phyloP scores from a whole-genome alignment of 1,139 yeast genomes.

The Kodamaea sp. region DNA sequence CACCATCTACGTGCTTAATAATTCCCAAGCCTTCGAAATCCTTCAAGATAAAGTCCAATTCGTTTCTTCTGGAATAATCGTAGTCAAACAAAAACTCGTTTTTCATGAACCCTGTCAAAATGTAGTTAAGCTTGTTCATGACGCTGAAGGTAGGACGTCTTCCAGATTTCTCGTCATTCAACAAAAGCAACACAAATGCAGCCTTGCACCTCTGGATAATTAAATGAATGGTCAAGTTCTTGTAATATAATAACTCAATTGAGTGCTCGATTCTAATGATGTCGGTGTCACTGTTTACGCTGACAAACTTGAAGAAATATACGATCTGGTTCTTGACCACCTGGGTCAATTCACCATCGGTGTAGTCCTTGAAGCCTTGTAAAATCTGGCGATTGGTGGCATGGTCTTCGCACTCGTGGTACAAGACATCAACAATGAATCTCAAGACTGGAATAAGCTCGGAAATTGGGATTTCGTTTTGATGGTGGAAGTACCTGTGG shows the following conservation, averaged over 20 bases:
- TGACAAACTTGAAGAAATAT: conserved; percentile 37
- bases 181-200: conserved; percentile 29
- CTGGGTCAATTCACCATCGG: conserved; percentile 17
- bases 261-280: conserved; percentile 33
- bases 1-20: conserved; percentile 14
- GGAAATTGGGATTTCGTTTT: conserved; percentile 17
- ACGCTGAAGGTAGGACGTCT: conserved; percentile 16
- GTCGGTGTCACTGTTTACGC: conserved; percentile 30
- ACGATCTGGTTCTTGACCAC: conserved; percentile 32
- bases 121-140: conserved; percentile 32
- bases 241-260: conserved; percentile 47
- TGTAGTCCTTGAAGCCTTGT: conserved; percentile 13
- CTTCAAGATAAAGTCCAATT: conserved; percentile 31
- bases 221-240: conserved; percentile 44
- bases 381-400: conserved; percentile 24
- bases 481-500: conserved; percentile 25
- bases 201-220: conserved; percentile 41
- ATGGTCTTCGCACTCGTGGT: conserved; percentile 23
- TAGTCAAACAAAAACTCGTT: conserved; percentile 49
- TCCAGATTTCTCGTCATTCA: conserved; percentile 15
- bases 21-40: conserved; percentile 23
- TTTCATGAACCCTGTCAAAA: conserved; percentile 43
- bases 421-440: conserved; percentile 23
- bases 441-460: conserved; percentile 34
- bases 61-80: conserved; percentile 34